Evolutionary conservation across 805 yeast genomes (phyloP).

Genomic region (Saturnispora bothae): DNA sequence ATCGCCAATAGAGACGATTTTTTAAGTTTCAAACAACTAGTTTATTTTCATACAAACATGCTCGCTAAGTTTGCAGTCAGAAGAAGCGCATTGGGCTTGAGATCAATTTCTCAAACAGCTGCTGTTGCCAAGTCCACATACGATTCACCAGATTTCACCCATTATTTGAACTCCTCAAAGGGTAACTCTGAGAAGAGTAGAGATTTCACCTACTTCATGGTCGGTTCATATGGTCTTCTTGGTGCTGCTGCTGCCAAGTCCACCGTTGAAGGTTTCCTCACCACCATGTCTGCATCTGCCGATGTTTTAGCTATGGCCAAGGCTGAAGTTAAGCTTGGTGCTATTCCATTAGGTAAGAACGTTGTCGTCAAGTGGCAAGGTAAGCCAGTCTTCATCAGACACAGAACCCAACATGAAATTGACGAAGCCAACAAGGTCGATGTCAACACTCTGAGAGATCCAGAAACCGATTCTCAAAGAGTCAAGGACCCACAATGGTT

Average conservation of each 20-base stretch:
- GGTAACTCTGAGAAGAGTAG: slow-evolving; percentile 64
- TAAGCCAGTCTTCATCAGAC: slow-evolving; percentile 98
- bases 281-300: slow-evolving; percentile 95
- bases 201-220: slow-evolving; percentile 92
- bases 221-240: slow-evolving; percentile 86
- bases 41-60: slow-evolving; percentile 13
- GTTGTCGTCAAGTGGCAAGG: slow-evolving; percentile 99
- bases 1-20: too few relatives aligned
- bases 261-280: slow-evolving; percentile 85
- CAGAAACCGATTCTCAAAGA: slow-evolving; percentile 87
- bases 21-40: too few relatives aligned
- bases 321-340: slow-evolving; percentile 89
- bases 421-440: slow-evolving; percentile 88
- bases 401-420: slow-evolving; percentile 89
- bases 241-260: slow-evolving; percentile 93
- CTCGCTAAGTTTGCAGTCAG: slow-evolving; percentile 25
- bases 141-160: slow-evolving; percentile 85
- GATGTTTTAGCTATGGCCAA: slow-evolving; percentile 99
- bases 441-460: slow-evolving; percentile 76
- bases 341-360: slow-evolving; percentile 95
- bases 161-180: slow-evolving; percentile 60
- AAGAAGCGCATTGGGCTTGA: slow-evolving; percentile 22
- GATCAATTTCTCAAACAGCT: slow-evolving; percentile 10
- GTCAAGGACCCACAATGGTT: slow-evolving; percentile 97
- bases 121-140: slow-evolving; percentile 60